These are phyloP conservation scores for Pichia norvegensis DNA, from an alignment of 1,139 yeast species.

Conservation along the genomic window DNA sequence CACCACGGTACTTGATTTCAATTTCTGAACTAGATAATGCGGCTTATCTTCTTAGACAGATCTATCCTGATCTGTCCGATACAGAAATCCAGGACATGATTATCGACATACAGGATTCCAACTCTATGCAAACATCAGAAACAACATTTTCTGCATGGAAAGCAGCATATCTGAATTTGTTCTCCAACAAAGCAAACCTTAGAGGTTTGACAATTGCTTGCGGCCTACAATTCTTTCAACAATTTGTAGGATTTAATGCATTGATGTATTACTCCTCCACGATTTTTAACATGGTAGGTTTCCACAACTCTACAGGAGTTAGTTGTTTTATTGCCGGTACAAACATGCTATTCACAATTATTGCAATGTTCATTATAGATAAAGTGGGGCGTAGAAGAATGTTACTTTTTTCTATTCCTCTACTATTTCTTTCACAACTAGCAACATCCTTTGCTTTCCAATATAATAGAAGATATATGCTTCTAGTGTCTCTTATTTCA, in stretches of 20 bases:
- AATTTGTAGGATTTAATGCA: constrained; percentile 54
- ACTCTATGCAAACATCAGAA: not conserved
- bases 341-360: constrained; percentile 46
- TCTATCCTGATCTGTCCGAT: constrained; percentile 31
- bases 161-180: constrained; percentile 39
- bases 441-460: constrained; percentile 48
- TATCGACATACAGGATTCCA: not conserved
- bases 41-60: constrained; percentile 34
- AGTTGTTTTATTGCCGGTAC: constrained; percentile 53
- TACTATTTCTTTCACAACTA: constrained; percentile 40
- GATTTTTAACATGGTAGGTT: constrained; percentile 50
- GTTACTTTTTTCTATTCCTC: constrained; percentile 40
- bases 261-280: constrained; percentile 54
- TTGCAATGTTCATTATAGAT: constrained; percentile 46
- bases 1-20: constrained; percentile 50
- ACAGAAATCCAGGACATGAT: not conserved
- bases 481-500: constrained; percentile 41
- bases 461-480: constrained; percentile 39
- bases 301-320: constrained; percentile 47
- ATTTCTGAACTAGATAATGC: constrained; percentile 37
- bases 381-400: constrained; percentile 48
- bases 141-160: constrained; percentile 25
- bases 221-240: constrained; percentile 54
- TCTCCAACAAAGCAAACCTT: constrained; percentile 39
- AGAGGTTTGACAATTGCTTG: constrained; percentile 51